Evolutionary conservation across 2,329 filamentous ascomycete genomes (phyloP).

Genomic region (Cordyceps fumosorosea): DNA sequence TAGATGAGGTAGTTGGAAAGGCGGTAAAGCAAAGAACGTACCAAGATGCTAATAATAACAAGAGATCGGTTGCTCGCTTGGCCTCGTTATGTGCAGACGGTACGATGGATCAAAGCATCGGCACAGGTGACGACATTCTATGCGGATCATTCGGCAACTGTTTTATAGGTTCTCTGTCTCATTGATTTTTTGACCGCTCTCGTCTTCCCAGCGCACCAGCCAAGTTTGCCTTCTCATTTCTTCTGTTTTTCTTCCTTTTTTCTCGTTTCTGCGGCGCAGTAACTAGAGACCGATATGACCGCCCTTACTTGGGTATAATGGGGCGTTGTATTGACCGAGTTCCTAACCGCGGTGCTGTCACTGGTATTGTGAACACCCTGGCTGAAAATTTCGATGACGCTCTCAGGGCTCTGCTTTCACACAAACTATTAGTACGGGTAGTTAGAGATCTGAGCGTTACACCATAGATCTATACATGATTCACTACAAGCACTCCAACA

Average conservation of each 20-base stretch:
- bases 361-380: background rate
- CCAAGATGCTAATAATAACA: no score
- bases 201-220: no score
- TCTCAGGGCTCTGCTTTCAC: background rate
- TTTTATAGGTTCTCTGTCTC: no score
- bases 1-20: background rate
- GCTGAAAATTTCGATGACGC: background rate
- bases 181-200: no score
- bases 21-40: background rate
- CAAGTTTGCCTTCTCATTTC: no score
- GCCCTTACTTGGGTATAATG: background rate
- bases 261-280: no score
- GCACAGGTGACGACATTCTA: background rate
- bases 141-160: no score
- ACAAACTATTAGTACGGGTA: background rate
- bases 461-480: background rate
- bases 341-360: background rate
- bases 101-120: background rate
- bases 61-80: background rate
- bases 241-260: no score
- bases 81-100: background rate
- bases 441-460: background rate
- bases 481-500: background rate
- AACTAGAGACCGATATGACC: background rate
- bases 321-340: background rate